phyloP scores from a whole-genome alignment of 352 stramenopile genomes.

The Pythium chondricola region DNA sequence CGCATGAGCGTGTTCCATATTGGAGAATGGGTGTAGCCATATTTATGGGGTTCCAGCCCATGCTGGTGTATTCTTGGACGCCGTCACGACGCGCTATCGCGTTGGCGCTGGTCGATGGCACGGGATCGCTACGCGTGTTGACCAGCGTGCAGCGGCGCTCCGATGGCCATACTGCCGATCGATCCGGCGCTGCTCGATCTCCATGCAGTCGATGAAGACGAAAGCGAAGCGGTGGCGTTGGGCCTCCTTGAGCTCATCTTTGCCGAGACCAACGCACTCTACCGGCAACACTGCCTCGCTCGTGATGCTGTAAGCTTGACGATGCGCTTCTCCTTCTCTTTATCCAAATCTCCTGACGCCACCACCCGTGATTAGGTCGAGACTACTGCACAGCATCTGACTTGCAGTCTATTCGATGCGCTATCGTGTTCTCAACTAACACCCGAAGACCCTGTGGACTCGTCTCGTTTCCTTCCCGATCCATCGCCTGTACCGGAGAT shows the following conservation, averaged over 20 bases:
- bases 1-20: no score
- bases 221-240: constrained; percentile 51
- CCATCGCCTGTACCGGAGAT: constrained; percentile 15
- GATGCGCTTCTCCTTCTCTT: no score
- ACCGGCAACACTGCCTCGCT: constrained; percentile 31
- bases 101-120: no score
- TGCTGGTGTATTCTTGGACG: no score
- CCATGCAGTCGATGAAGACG: constrained; percentile 29
- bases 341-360: no score
- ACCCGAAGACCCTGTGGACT: constrained; percentile 15
- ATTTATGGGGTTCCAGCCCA: no score
- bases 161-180: constrained; percentile 26
- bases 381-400: constrained; percentile 20
- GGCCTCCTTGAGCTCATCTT: constrained; percentile 44
- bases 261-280: constrained; percentile 47
- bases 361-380: no score
- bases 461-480: constrained; percentile 22
- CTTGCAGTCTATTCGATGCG: constrained; percentile 32
- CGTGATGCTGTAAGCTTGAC: constrained; percentile 10
- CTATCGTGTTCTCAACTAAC: constrained; percentile 25
- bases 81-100: no score
- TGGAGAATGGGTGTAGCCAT: no score
- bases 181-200: constrained; percentile 27
- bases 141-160: no score
- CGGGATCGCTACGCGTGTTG: no score